Conservation (phyloP, 352 stramenopile species). For the Hyaloperonospora brassicae region DNA sequence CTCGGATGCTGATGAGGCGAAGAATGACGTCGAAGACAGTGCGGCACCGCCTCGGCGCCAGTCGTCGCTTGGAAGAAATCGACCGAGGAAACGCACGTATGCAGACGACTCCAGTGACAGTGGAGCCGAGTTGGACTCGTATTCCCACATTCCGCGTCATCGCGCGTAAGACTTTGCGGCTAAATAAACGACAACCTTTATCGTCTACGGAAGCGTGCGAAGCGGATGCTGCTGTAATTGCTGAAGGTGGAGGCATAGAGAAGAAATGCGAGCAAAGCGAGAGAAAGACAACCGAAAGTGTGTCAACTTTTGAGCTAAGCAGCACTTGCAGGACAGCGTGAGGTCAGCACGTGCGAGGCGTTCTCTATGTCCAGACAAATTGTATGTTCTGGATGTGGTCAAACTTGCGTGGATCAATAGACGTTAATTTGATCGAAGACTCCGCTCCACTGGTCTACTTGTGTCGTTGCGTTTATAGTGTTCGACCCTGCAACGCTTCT, state of each 20-base stretch:
- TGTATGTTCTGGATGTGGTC: slow-evolving; percentile 2
- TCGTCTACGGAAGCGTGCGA: slow-evolving; percentile 1
- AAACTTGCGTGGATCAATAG: too few relatives aligned
- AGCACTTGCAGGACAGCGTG: background rate
- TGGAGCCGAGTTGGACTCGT: slow-evolving; percentile 34
- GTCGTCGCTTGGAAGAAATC: slow-evolving; percentile 45
- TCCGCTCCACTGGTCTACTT: too few relatives aligned
- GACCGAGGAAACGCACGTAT: slow-evolving; percentile 34
- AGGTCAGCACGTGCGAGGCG: background rate
- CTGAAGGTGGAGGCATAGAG: slow-evolving; percentile 6
- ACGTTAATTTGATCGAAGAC: too few relatives aligned
- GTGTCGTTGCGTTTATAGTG: too few relatives aligned
- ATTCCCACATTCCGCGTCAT: slow-evolving; percentile 24
- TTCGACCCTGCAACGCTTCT: too few relatives aligned
- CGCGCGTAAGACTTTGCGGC: background rate
- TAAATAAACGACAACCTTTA: slow-evolving; percentile 4
- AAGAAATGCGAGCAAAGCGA: slow-evolving; percentile 9
- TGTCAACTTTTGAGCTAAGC: slow-evolving; percentile 3
- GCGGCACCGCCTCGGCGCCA: slow-evolving; percentile 27
- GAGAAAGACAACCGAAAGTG: slow-evolving; percentile 2
- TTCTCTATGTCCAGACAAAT: slow-evolving; percentile 10
- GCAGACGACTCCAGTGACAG: slow-evolving; percentile 46
- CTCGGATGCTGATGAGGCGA: slow-evolving; percentile 15
- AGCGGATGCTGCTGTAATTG: background rate
- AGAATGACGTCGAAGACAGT: slow-evolving; percentile 14